Conservation (phyloP, 768 basidiomycete genomes). For the Mycena venus region DNA sequence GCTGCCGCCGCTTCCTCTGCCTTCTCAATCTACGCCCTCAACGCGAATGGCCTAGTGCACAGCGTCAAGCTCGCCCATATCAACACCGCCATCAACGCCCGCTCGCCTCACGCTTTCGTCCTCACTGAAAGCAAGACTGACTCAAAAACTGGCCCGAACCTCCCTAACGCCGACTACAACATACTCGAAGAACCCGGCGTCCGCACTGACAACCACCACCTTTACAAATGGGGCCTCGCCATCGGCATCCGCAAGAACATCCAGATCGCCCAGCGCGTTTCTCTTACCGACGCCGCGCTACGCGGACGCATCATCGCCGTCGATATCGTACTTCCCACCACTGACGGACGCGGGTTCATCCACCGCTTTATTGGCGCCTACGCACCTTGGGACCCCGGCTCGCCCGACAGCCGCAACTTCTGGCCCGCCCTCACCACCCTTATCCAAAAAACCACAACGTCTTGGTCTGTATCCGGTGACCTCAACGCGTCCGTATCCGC, state of each 20-base stretch:
- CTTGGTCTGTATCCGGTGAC: constrained; percentile 28
- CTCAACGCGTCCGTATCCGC: constrained; percentile 33
- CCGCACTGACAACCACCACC: background rate
- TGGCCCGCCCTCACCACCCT: constrained; percentile 10
- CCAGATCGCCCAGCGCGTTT: constrained; percentile 9
- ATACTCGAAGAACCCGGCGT: constrained; percentile 14
- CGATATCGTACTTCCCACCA: constrained; percentile 35
- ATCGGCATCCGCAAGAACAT: constrained; percentile 23
- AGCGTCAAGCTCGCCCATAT: background rate
- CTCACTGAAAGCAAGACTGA: constrained; percentile 15
- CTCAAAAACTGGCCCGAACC: background rate
- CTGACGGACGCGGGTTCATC: constrained; percentile 18
- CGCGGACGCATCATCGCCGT: constrained; percentile 35
- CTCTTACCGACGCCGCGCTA: constrained; percentile 11
- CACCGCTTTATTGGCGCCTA: constrained; percentile 43
- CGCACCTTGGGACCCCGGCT: constrained; percentile 45
- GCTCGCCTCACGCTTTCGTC: constrained; percentile 2
- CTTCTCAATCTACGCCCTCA: background rate
- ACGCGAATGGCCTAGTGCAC: background rate
- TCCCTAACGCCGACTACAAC: constrained; percentile 11
- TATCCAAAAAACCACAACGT: background rate
- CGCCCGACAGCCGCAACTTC: constrained; percentile 28
- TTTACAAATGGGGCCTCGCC: constrained; percentile 29
- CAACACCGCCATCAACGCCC: background rate
- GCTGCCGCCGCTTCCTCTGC: background rate